Percentiles rank a stretch among this genome's conserved stretches.
Evolutionary conservation across 805 yeast species (phyloP).

Genomic region (Saccharomycopsis babjevae): DNA sequence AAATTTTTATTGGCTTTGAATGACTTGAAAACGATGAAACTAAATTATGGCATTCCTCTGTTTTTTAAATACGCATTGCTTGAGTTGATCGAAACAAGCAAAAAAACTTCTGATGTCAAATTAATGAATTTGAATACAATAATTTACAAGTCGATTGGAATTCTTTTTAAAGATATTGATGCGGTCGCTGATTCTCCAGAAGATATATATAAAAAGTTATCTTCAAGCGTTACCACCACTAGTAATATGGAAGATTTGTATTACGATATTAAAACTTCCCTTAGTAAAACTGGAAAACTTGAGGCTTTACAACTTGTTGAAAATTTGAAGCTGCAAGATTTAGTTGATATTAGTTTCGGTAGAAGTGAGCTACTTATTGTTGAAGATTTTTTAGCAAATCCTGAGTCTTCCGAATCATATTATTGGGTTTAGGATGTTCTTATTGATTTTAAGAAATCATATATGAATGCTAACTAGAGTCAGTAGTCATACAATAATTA

Average conservation of each 20-base stretch:
- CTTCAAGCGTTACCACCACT: neutral
- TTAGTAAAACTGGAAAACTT: neutral
- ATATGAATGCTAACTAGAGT: too few species aligned
- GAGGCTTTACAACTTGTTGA: neutral
- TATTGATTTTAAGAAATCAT: too few species aligned
- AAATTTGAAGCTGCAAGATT: neutral
- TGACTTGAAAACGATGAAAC: constrained; percentile 6
- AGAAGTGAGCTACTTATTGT: neutral
- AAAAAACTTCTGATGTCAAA: constrained; percentile 4
- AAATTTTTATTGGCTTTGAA: constrained; percentile 16
- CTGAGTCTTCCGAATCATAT: neutral
- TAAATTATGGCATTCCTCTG: neutral
- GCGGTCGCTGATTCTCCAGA: constrained; percentile 4
- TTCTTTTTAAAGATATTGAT: constrained; percentile 4
- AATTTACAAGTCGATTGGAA: constrained; percentile 8
- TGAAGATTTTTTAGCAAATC: neutral
- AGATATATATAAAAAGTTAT: neutral
- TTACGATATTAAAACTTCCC: neutral
- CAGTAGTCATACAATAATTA: too few species aligned
- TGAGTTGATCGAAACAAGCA: neutral
- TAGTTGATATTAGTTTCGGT: neutral
- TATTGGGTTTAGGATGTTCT: neutral
- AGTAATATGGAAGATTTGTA: neutral
- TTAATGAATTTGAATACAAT: constrained; percentile 5
- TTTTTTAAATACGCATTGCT: constrained; percentile 8